Conservation (phyloP, 176 grass and related monocot genomes). For the Pontederia paniculata region DNA sequence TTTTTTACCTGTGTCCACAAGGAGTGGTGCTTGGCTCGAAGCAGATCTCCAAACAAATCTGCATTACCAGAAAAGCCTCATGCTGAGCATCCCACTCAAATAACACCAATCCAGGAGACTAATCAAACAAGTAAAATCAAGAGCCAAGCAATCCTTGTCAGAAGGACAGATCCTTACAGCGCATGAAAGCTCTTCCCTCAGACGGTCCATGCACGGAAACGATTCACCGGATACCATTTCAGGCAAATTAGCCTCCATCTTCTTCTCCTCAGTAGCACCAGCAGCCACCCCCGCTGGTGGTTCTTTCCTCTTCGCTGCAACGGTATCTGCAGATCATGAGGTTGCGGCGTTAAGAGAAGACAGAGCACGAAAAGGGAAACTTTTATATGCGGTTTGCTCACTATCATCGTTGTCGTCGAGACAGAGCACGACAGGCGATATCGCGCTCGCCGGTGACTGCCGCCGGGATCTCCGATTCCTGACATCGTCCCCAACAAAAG, state of each 20-base stretch:
- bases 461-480: constrained; percentile 63
- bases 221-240: constrained; percentile 12
- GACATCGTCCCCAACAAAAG: not conserved
- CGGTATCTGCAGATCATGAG: too few relatives aligned
- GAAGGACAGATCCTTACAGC: constrained; percentile 32
- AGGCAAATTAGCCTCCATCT: constrained; percentile 10
- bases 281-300: constrained; percentile 17
- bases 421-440: constrained; percentile 40
- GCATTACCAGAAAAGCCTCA: not conserved
- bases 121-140: not conserved
- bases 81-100: not conserved
- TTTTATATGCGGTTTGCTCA: constrained; percentile 1
- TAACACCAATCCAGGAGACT: constrained; percentile 7
- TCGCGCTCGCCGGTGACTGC: constrained; percentile 18
- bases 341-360: too few relatives aligned
- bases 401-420: constrained; percentile 42
- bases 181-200: constrained; percentile 85
- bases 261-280: constrained; percentile 8
- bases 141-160: not conserved
- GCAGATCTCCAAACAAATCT: constrained; percentile 96
- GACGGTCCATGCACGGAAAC: constrained; percentile 59
- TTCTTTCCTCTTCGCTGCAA: not conserved
- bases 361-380: not conserved
- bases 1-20: constrained; percentile 64
- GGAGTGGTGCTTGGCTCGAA: constrained; percentile 69